phyloP scores from a whole-genome alignment of 306 rosid species.

The Trifolium repens region DNA sequence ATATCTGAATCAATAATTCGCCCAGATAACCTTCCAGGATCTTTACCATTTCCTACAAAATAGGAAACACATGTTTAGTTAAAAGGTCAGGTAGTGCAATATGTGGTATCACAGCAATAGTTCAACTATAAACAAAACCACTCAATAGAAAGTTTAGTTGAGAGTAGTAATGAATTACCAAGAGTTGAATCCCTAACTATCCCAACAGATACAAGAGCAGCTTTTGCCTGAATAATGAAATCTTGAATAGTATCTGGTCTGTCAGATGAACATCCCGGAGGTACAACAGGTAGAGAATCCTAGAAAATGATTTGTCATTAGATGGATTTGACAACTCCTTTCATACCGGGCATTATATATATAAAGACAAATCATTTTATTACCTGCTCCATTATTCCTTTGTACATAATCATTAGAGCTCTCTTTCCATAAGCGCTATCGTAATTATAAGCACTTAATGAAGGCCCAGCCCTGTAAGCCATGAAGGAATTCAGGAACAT shows the following conservation, averaged over 20 bases:
- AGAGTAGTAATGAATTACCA: slow-evolving; percentile 54
- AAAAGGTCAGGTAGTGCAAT: slow-evolving; percentile 28
- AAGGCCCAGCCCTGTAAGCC: slow-evolving; percentile 85
- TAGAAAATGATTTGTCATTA: slow-evolving; percentile 53
- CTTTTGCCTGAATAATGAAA: slow-evolving; percentile 77
- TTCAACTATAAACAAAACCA: slow-evolving; percentile 22
- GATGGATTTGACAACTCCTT: slow-evolving; percentile 24
- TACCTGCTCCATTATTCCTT: slow-evolving; percentile 98
- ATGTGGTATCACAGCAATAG: not conserved
- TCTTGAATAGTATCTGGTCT: slow-evolving; percentile 74
- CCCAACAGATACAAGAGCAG: slow-evolving; percentile 93
- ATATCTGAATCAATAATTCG: slow-evolving; percentile 94
- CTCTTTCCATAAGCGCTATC: slow-evolving; percentile 94
- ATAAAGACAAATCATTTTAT: not conserved
- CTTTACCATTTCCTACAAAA: slow-evolving; percentile 73
- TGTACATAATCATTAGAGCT: slow-evolving; percentile 86
- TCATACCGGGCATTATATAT: no score
- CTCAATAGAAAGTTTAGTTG: not conserved
- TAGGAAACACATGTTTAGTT: slow-evolving; percentile 30
- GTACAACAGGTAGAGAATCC: slow-evolving; percentile 89
- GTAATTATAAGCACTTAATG: slow-evolving; percentile 90
- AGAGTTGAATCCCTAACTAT: slow-evolving; percentile 75
- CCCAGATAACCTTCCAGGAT: slow-evolving; percentile 69
- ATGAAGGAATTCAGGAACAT: slow-evolving; percentile 47
- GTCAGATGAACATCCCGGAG: slow-evolving; percentile 90